Base-by-base conservation (phyloP, 257 asterid species). In the Salvia miltiorrhiza region DNA sequence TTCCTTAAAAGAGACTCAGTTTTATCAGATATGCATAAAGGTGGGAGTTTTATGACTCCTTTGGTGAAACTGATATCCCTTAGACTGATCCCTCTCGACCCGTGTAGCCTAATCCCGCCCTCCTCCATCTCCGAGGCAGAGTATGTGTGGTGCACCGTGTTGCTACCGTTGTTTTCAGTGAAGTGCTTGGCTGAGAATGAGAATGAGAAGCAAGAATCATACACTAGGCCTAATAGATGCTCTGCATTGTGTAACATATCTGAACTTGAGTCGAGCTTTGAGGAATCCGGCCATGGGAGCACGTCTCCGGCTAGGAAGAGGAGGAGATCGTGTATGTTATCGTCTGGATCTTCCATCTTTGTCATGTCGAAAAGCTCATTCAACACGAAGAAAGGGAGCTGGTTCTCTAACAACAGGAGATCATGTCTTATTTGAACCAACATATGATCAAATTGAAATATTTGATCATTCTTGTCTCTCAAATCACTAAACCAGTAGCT, bases 391-490 rank as follows among this genome's bases (percentile, higher is more conserved):
- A n/a, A n/a, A n/a, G n/a, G n/a, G n/a, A n/a, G n/a, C n/a, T n/a
- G n/a, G n/a, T n/a, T n/a, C n/a, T n/a, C n/a, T n/a, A n/a, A n/a
- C n/a, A n/a, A n/a, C n/a, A n/a, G n/a, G n/a, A n/a, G n/a, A n/a
- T n/a, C n/a, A n/a, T n/a, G 30, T 4, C 63, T 68, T 23, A 23
- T 26, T 12, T 11, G 39, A 40, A 9, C 44, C 26, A 70, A 69
- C 17, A 44, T 65, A 80, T 80, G 75, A 8, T 65, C 66, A 76
- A 56, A 53, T 1, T 32, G 30, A 66, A 81, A 76, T 12, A 58
- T 30, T 1, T 66, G 71, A 35, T 78, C 83, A 17, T 76, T 48
- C 37, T 47, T 47, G 1, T 67, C 68, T 26, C 45, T 33, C 37
- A 47, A 10, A 3, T 59, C 65, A 19, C 33, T 21, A 8, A 20